Base-by-base conservation (phyloP, 768 basidiomycete genomes). In the Panaeolus papilionaceus region DNA sequence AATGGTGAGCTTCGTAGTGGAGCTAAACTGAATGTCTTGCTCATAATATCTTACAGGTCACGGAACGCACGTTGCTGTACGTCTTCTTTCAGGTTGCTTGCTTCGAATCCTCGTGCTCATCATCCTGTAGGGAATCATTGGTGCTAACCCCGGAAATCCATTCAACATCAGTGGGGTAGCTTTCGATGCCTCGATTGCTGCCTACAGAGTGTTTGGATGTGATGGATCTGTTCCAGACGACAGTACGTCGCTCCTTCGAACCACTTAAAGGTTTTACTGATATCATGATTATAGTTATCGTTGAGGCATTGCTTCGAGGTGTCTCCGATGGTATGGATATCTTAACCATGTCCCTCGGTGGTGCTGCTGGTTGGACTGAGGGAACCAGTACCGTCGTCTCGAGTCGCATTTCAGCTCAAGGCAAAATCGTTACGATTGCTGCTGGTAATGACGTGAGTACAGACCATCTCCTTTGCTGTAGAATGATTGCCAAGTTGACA, bases 131-230 rank as follows among this genome's bases (percentile, higher is more conserved):
- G 90, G 88, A 28, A 89, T 90, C 74, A 83, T 90, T 66, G 89
- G 86, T 14, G 87, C 87, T 11, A 77, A 87, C 67, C 84, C 86
- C 3, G 82, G 77, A 51, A 91, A 91, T 73, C 72, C 75, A 37
- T 89, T 86, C 80, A 87, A 87, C 76, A 86, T 91, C 70, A 87
- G 85, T 40, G 92, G 92, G 66, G 89, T 90, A 45, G 90, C 91
- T 0, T 89, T 84, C 67, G 79, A 83, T 0, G 86, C 89, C 0
- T 82, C 82, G 3, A 74, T 91, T 26, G 83, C 76, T 8, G 76
- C 82, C 8, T 88, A 88, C 78, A 75, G 88, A 62, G 80, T 91
- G 8, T 91, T 90, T 71, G 86, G 88, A 2, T 92, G 91, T 72
- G 71, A 66, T 4, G 87, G 87, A 0, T 73, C 66, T 37, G 80